A percentile compares a stretch with the other conserved stretches of the same genome.
phyloP scores from a whole-genome alignment of 2,329 filamentous ascomycete species.

The Zymoseptoria crescenta region DNA sequence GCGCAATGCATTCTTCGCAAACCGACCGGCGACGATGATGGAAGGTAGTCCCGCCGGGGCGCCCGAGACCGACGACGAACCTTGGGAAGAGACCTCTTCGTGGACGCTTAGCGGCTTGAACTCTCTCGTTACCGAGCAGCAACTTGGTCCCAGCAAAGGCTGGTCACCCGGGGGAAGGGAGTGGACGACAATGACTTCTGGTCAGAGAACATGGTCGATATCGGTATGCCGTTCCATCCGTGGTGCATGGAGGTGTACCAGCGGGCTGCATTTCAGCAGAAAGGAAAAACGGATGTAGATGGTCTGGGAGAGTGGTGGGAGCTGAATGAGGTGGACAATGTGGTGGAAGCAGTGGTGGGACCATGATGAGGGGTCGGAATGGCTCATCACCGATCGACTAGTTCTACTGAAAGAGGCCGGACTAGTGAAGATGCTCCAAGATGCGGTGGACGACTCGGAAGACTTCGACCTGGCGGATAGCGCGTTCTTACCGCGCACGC shows the following conservation, averaged over 20 bases:
- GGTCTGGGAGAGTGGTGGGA: conserved; percentile 5
- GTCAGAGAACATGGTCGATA: neutral
- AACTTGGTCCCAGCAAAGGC: neutral
- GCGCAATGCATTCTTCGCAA: conserved; percentile 10
- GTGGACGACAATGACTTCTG: neutral
- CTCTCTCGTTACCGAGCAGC: conserved; percentile 1
- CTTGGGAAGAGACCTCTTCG: neutral
- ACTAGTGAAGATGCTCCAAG: neutral
- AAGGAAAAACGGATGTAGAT: neutral
- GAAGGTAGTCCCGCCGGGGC: neutral
- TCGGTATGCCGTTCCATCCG: conserved; percentile 13
- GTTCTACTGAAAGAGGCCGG: conserved; percentile 1
- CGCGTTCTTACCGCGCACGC: neutral
- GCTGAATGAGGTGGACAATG: neutral
- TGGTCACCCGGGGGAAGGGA: conserved; percentile 4
- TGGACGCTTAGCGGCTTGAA: conserved; percentile 5
- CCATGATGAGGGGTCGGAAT: conserved; percentile 4
- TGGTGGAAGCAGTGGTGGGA: conserved; percentile 9
- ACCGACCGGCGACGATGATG: conserved; percentile 3
- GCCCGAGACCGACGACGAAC: neutral
- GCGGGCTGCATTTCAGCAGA: neutral
- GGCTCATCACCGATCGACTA: conserved; percentile 7
- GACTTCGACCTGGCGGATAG: conserved; percentile 1
- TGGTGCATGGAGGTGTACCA: conserved; percentile 13
- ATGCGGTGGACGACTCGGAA: neutral